Percentiles rank a stretch among this genome's conserved stretches.
Conservation (phyloP, 805 yeast genomes). For the Saturnispora saitoi region DNA sequence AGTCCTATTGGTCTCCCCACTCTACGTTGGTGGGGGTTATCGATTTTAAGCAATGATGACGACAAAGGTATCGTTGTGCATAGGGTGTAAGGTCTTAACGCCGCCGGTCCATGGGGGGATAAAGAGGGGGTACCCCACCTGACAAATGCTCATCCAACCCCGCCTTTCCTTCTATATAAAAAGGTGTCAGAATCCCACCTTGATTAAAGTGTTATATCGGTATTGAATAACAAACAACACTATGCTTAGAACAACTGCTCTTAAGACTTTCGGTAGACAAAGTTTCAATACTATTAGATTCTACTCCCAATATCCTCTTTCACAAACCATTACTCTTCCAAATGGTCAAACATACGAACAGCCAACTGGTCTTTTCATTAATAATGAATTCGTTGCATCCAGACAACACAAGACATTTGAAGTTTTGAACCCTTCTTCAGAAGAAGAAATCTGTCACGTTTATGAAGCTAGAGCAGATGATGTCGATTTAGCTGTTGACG, state of each 20-base stretch:
- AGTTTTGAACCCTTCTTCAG: conserved; percentile 61
- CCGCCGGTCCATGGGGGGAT: not conserved
- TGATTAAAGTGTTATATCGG: not conserved
- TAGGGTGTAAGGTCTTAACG: not conserved
- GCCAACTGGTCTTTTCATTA: conserved; percentile 54
- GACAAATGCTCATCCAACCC: conserved; percentile 3
- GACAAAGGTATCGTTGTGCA: no score
- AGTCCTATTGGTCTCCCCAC: no score
- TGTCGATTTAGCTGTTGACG: conserved; percentile 76
- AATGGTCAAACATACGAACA: conserved; percentile 28
- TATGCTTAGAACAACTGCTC: conserved; percentile 7
- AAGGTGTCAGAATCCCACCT: not conserved
- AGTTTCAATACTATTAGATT: conserved; percentile 8
- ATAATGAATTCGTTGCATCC: conserved; percentile 53
- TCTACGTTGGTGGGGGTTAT: no score
- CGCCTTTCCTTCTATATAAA: conserved; percentile 1
- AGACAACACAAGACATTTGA: conserved; percentile 50
- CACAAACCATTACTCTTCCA: conserved; percentile 28
- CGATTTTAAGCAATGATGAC: no score
- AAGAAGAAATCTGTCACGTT: conserved; percentile 57
- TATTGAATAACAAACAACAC: not conserved
- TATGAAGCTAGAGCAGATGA: conserved; percentile 74
- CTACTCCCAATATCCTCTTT: conserved; percentile 18
- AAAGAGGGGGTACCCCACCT: conserved; percentile 6
- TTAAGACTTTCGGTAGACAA: conserved; percentile 2